A percentile compares a stretch with the other conserved stretches of the same genome.
phyloP scores from a whole-genome alignment of 345 rosid genomes.

The Reutealis trisperma region DNA sequence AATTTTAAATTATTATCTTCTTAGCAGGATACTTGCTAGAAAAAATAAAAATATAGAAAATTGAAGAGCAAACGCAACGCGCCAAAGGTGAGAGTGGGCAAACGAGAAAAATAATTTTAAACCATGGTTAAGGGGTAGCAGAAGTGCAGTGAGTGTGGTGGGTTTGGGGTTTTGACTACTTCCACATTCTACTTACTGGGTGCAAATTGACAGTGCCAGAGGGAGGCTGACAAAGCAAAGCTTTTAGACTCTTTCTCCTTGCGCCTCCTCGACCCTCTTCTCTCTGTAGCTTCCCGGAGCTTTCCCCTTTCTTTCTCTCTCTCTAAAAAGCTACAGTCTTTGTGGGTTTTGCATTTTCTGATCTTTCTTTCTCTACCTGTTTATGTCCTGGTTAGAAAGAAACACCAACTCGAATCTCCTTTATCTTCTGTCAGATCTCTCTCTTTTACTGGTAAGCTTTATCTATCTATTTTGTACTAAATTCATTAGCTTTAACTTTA shows the following conservation, averaged over 20 bases:
- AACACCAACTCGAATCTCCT: constrained; percentile 8
- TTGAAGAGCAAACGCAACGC: no score
- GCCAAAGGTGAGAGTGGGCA: no score
- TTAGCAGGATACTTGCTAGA: no score
- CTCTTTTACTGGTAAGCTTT: constrained; percentile 29
- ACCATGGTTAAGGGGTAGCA: constrained; percentile 7
- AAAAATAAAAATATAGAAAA: no score
- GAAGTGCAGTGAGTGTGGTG: not conserved
- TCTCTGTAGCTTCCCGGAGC: not conserved
- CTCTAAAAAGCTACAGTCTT: not conserved
- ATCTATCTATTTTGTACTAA: not conserved
- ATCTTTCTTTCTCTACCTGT: constrained; percentile 12
- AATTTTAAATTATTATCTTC: no score
- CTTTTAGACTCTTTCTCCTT: not conserved
- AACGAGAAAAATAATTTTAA: not conserved
- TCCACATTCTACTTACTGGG: not conserved
- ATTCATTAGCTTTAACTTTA: no score
- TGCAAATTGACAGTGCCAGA: not conserved
- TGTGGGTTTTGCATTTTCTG: constrained; percentile 3
- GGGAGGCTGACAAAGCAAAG: not conserved
- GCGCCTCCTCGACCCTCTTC: not conserved
- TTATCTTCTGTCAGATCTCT: constrained; percentile 30
- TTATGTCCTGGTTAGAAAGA: not conserved
- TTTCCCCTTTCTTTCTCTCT: not conserved
- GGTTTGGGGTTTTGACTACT: constrained; percentile 8